Evolutionary conservation across 2,329 filamentous ascomycete genomes (phyloP), one percentile per base, ranked within the genome.

Genomic region (Penicillium sp.): DNA sequence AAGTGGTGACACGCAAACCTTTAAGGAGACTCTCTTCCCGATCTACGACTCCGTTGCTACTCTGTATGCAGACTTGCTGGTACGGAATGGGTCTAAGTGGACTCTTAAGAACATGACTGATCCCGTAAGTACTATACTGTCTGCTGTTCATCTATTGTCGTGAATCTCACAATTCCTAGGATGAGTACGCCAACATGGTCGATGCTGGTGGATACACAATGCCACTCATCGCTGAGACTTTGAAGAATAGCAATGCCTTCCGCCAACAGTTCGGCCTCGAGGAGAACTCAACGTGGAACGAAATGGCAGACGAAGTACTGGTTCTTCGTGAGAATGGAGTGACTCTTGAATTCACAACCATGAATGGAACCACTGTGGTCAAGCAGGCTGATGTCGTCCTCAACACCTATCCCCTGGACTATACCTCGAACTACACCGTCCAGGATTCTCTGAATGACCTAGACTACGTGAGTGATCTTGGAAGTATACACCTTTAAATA

Each of bases 341-440:
- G 28, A 82, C 83, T 4, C 65, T 83, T 1, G 82, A 86, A 57
- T 86, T 82, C 54, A 74, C 74, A 0, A 75, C 74, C 0, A 86
- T 86, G 82, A 85, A 85, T 56, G 80, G 82, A 14, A 80, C 75
- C 14, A 77, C 83, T 9, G 70, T 71, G 0, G 82, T 87, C 40
- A 87, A 87, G 61, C 84, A 87, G 62, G 84, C 84, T 1, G 84
- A 87, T 64, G 77, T 87, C 11, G 80, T 86, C 22, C 67, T 87
- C 27, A 74, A 82, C 36, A 83, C 81, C 5, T 85, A 82, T 58
- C 78, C 85, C 2, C 63, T 86, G 1, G 76, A 78, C 45, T 86
- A 79, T 52, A 74, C 76, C 4, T 72, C 78, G 40, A 77, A 79
- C 35, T 77, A 77, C 55, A 77, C 63, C 16, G 74, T 60, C 1